A percentile compares a stretch with the other conserved stretches of the same genome.
These are phyloP conservation scores for Auricularia cornea DNA, from an alignment of 768 basidiomycete genomes.

Conservation along the genomic window DNA sequence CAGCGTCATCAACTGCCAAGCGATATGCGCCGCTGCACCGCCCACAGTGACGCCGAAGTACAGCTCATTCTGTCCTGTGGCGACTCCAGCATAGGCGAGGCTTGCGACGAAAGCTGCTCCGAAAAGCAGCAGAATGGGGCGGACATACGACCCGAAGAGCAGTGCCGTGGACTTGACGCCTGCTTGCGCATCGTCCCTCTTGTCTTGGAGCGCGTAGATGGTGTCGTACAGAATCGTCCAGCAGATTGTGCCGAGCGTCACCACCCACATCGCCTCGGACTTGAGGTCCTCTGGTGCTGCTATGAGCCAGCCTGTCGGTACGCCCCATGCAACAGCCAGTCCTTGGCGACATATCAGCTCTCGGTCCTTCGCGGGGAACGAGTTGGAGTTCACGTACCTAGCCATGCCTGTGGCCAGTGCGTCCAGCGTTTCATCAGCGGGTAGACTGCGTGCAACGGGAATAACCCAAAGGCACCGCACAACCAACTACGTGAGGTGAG, in stretches of 20 bases:
- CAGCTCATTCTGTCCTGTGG: constrained; percentile 16
- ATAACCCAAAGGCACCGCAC: constrained; percentile 12
- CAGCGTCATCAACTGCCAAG: constrained; percentile 41
- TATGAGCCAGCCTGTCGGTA: constrained; percentile 9
- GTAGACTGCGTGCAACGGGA: constrained; percentile 26
- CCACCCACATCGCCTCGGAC: not conserved
- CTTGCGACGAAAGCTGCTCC: constrained; percentile 16
- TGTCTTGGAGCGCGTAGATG: constrained; percentile 58
- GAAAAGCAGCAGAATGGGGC: constrained; percentile 37
- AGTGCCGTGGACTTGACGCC: constrained; percentile 57
- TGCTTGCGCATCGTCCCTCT: constrained; percentile 45
- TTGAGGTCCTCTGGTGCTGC: not conserved
- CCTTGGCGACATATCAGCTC: constrained; percentile 4
- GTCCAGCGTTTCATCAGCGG: constrained; percentile 46
- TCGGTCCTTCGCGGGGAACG: not conserved
- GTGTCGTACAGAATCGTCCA: constrained; percentile 46
- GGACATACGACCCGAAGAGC: constrained; percentile 41
- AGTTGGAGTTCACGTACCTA: constrained; percentile 11
- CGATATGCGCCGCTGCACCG: constrained; percentile 34
- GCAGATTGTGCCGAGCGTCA: constrained; percentile 15
- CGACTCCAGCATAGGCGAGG: constrained; percentile 19
- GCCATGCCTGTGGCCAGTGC: constrained; percentile 22
- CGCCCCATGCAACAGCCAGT: constrained; percentile 12
- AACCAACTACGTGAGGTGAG: constrained; percentile 5
- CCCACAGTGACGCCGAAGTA: constrained; percentile 39